Base-by-base conservation (phyloP, 1,284 basidiomycete genomes). In the Phellopilus nigrolimitatus region DNA sequence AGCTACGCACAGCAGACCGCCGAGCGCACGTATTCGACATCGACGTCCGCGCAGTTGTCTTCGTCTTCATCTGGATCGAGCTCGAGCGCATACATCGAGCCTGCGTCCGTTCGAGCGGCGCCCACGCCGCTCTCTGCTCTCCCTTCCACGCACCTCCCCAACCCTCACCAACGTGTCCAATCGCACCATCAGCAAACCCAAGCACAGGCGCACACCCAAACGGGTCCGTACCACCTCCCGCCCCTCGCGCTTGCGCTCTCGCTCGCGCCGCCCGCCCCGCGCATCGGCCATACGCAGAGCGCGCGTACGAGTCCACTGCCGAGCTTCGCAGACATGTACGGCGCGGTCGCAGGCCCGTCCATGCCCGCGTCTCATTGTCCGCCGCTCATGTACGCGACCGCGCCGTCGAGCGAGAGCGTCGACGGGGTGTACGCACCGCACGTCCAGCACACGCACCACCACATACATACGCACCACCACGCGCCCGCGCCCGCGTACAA, bases 281-380 rank as follows among this genome's bases (percentile, higher is more conserved):
- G 44, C 19, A 10, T 25, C 19, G 33, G n/a, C 0, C 65, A 15
- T 54, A 27, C 45, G 13, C 53, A 47, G 49, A 24, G 22, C 17
- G 43, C 42, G 12, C 25, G 44, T 9, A 37, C 49, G 21, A 51
- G 43, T 37, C 44, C 53, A 6, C 22, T 47, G 42, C 31, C 41
- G n/a, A 19, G 44, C 24, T 47, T 47, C 28, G 38, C 37, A 24
- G 45, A 47, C 15, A 25, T 43, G 24, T 44, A 49, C 19, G 41
- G 40, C 38, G n/a, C n/a, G n/a, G n/a, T n/a, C n/a, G n/a, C n/a
- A n/a, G n/a, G n/a, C n/a, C n/a, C n/a, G n/a, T n/a, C n/a, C n/a
- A n/a, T n/a, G n/a, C n/a, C n/a, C n/a, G n/a, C n/a, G n/a, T n/a
- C n/a, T n/a, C n/a, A n/a, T n/a, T n/a, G n/a, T n/a, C n/a, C n/a